phyloP scores from a whole-genome alignment of 805 yeast genomes.

The Starmerella khaoyaiensis region DNA sequence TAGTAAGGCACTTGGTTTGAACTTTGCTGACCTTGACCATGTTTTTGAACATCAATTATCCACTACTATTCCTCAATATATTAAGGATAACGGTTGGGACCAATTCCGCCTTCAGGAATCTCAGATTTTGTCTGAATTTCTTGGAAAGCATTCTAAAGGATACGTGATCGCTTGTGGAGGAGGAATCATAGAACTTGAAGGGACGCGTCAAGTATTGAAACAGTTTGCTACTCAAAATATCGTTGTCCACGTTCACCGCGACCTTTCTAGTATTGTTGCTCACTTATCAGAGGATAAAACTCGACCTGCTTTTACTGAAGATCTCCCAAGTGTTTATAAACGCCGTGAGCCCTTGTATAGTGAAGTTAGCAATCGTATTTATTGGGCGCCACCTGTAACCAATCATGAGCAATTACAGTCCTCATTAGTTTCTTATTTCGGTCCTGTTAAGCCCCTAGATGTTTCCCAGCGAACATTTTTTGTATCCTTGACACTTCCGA shows the following conservation, averaged over 20 bases:
- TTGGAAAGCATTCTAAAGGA: slow-evolving; percentile 35
- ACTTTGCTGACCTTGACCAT: slow-evolving; percentile 62
- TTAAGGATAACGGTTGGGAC: slow-evolving; percentile 77
- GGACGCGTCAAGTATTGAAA: slow-evolving; percentile 52
- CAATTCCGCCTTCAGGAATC: slow-evolving; percentile 61
- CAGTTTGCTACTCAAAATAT: slow-evolving; percentile 42
- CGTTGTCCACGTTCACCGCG: slow-evolving; percentile 84
- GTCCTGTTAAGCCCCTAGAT: slow-evolving; percentile 30
- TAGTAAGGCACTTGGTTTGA: slow-evolving; percentile 47
- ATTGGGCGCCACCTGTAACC: slow-evolving; percentile 43
- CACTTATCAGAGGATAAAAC: slow-evolving; percentile 66
- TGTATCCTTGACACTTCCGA: slow-evolving; percentile 59
- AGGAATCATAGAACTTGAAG: slow-evolving; percentile 72
- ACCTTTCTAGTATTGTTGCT: slow-evolving; percentile 61
- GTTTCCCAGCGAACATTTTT: slow-evolving; percentile 44
- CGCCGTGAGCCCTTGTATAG: slow-evolving; percentile 69
- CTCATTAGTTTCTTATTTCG: slow-evolving; percentile 47
- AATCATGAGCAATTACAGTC: slow-evolving; percentile 47
- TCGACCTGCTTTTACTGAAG: slow-evolving; percentile 82
- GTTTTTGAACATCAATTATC: slow-evolving; percentile 46
- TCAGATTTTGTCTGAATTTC: slow-evolving; percentile 39
- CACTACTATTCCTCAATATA: slow-evolving; percentile 30
- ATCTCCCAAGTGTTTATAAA: slow-evolving; percentile 52
- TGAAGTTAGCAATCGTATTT: slow-evolving; percentile 68
- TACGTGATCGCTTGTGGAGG: slow-evolving; percentile 90